Percentiles rank a stretch among this genome's conserved stretches.
phyloP scores from a whole-genome alignment of 441 rosid genomes.

The Mallotus japonicus region DNA sequence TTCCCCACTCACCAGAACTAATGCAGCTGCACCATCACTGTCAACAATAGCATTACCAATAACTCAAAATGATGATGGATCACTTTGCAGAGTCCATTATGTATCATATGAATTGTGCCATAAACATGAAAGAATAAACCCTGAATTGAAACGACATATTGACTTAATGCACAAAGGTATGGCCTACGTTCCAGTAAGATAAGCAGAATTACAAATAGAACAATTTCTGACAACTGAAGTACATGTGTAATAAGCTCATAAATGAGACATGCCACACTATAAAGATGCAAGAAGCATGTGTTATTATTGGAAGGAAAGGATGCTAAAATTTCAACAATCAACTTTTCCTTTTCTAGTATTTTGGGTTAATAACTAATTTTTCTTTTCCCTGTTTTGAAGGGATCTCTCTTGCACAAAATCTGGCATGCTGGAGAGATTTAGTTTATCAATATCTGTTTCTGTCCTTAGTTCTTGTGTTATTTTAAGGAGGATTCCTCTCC shows the following conservation, averaged over 20 bases:
- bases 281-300: too few relatives aligned
- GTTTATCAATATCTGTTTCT: not conserved
- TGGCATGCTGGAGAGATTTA: not conserved
- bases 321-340: not conserved
- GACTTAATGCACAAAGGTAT: not conserved
- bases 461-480: not conserved
- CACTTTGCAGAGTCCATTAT: not conserved
- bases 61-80: not conserved
- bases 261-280: too few relatives aligned
- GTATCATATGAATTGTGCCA: not conserved
- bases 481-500: not conserved
- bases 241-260: too few relatives aligned
- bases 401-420: not conserved
- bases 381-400: not conserved
- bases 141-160: not conserved
- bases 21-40: conserved; percentile 98
- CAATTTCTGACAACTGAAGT: too few relatives aligned
- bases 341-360: not conserved
- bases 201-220: not conserved
- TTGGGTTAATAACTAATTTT: not conserved
- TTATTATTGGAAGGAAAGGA: too few relatives aligned
- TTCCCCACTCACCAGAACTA: conserved; percentile 85
- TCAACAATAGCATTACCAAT: conserved; percentile 8
- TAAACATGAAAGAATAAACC: not conserved
- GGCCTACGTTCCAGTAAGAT: not conserved